Evolutionary conservation across 1,139 yeast species (phyloP).

Genomic region (Pichia cactophila): DNA sequence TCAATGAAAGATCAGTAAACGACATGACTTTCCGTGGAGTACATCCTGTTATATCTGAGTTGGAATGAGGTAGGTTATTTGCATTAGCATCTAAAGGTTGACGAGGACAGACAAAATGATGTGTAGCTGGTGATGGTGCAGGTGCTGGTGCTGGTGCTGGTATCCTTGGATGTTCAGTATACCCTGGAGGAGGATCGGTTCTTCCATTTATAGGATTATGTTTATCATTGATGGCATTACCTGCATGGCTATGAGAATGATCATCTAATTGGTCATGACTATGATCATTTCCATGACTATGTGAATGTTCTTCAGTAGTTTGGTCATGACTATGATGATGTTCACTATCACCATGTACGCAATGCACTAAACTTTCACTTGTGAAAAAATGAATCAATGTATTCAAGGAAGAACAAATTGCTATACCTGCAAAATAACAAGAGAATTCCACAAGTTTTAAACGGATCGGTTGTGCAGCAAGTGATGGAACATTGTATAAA

Average conservation of each 20-base stretch:
- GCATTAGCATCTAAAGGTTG: not conserved
- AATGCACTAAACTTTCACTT: slow-evolving; percentile 78
- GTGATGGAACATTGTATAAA: slow-evolving; percentile 29
- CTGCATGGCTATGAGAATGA: not conserved
- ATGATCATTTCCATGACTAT: not conserved
- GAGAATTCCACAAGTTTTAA: slow-evolving; percentile 32
- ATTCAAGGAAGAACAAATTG: slow-evolving; percentile 54
- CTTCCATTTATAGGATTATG: no score
- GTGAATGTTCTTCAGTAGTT: not conserved
- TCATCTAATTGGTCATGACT: not conserved
- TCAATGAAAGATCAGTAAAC: slow-evolving; percentile 26
- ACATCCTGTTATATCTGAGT: not conserved
- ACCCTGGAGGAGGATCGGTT: not conserved
- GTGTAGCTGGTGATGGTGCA: not conserved
- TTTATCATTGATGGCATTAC: not conserved
- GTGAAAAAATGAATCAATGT: slow-evolving; percentile 62
- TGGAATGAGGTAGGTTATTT: not conserved
- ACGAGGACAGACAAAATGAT: not conserved
- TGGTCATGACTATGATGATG: not conserved
- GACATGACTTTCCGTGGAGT: slow-evolving; percentile 17
- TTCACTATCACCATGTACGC: slow-evolving; percentile 33
- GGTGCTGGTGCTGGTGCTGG: not conserved
- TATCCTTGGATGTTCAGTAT: not conserved
- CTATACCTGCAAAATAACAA: slow-evolving; percentile 51
- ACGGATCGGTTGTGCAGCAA: slow-evolving; percentile 19